Percentiles rank a stretch among this genome's conserved stretches.
phyloP scores from a whole-genome alignment of 2,329 filamentous ascomycete genomes.

The Botrytis medusae region DNA sequence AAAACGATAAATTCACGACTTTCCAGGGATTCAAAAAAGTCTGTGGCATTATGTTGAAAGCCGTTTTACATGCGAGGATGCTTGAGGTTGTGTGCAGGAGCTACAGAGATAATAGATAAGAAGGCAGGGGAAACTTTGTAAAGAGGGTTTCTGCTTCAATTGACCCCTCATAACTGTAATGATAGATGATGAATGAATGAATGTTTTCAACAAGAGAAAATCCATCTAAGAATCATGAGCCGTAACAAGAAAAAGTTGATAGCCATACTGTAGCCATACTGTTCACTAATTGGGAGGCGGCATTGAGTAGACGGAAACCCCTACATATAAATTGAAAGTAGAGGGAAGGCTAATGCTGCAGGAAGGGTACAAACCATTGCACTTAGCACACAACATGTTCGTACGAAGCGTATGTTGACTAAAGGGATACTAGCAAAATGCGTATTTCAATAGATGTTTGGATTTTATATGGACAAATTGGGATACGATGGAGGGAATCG shows the following conservation, averaged over 20 bases:
- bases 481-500: slow-evolving; percentile 4
- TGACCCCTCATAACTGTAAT: background rate
- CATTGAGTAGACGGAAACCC: background rate
- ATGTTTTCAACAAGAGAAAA: background rate
- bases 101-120: background rate
- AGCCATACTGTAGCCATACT: background rate
- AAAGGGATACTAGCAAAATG: background rate
- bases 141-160: background rate
- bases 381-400: background rate
- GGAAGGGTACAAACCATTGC: background rate
- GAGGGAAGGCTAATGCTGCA: background rate
- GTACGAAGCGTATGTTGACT: background rate
- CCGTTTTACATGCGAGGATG: slow-evolving; percentile 12
- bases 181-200: background rate
- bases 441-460: background rate
- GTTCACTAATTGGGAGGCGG: background rate
- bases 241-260: background rate
- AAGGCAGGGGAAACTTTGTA: background rate
- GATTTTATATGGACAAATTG: background rate
- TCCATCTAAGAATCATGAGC: background rate
- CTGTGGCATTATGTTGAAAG: background rate
- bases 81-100: slow-evolving; percentile 10
- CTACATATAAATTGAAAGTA: background rate
- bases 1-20: background rate
- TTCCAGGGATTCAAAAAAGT: background rate